Base-by-base conservation (phyloP, 1,139 yeast species). In the Hanseniaspora uvarum region DNA sequence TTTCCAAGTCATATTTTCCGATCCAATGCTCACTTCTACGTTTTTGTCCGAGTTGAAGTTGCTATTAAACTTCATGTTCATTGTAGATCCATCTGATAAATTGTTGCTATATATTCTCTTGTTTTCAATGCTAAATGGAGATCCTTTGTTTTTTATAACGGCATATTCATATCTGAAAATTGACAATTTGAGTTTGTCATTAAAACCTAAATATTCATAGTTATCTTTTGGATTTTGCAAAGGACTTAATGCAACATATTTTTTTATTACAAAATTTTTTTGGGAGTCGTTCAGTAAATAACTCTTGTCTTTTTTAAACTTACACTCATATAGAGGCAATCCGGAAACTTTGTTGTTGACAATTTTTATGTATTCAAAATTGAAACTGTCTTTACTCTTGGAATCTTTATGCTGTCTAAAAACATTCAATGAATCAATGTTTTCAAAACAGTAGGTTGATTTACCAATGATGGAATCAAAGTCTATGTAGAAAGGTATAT, bases 191-290 rank as follows among this genome's bases (percentile, higher is more conserved):
- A 44, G 30, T 31, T n/a, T 11, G 12, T 44, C 38, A 31, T 31
- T 44, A n/a, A 30, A 44, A 2, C 46, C 46, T 8, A 44, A 19
- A 14, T 30, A 44, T 12, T 44, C 46, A 14, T 44, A 44, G 28
- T 21, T 14, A 1, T 30, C 26, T 7, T 21, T 21, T 19, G 46
- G 46, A 31, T 44, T 14, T 21, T 30, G 19, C 6, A 18, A 18
- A 18, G 19, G n/a, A 4, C 18, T 19, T 26, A 44, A n/a, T n/a
- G 46, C 82, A 78, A 54, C 74, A 10, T 40, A 48, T 12, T 48
- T 48, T 14, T 31, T 16, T 7, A 48, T 26, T 2, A 16, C n/a
- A 8, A 48, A 28, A 21, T 48, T 48, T 33, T 48, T 48, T 40
- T 48, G 52, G 10, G 40, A 40, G 14, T 48, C 46, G 16, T 48